phyloP scores from a whole-genome alignment of 768 basidiomycete species.

The Calvatia gigantea region DNA sequence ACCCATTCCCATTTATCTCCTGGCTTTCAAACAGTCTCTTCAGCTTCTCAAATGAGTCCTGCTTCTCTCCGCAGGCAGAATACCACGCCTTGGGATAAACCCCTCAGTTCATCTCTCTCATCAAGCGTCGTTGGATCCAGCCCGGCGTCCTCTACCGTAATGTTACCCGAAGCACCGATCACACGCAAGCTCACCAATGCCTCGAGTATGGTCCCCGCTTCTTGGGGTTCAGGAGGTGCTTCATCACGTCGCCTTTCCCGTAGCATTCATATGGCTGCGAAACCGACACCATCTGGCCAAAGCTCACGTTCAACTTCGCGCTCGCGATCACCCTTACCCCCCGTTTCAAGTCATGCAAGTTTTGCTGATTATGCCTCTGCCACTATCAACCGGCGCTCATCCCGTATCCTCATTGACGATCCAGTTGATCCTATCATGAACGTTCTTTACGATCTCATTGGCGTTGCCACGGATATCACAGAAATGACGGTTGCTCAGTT shows the following conservation, averaged over 20 bases:
- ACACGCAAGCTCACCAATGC: constrained; percentile 59
- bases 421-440: constrained; percentile 88
- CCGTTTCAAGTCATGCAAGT: constrained; percentile 57
- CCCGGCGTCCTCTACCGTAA: constrained; percentile 55
- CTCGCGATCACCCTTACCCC: constrained; percentile 89
- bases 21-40: constrained; percentile 58
- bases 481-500: constrained; percentile 89
- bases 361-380: constrained; percentile 57
- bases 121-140: constrained; percentile 55
- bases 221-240: constrained; percentile 53
- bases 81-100: constrained; percentile 65
- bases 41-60: constrained; percentile 64
- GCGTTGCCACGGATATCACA: constrained; percentile 87
- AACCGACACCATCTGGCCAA: constrained; percentile 66
- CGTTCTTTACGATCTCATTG: constrained; percentile 88
- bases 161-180: constrained; percentile 61
- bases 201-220: constrained; percentile 39
- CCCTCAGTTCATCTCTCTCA: constrained; percentile 51
- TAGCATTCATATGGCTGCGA: constrained; percentile 72
- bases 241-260: constrained; percentile 82
- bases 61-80: constrained; percentile 64
- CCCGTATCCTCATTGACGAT: constrained; percentile 80
- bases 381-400: constrained; percentile 66
- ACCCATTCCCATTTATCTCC: constrained; percentile 55
- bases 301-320: constrained; percentile 94